Evolutionary conservation across 148 eudicot species (phyloP).

Genomic region (Spergularia bocconei): DNA sequence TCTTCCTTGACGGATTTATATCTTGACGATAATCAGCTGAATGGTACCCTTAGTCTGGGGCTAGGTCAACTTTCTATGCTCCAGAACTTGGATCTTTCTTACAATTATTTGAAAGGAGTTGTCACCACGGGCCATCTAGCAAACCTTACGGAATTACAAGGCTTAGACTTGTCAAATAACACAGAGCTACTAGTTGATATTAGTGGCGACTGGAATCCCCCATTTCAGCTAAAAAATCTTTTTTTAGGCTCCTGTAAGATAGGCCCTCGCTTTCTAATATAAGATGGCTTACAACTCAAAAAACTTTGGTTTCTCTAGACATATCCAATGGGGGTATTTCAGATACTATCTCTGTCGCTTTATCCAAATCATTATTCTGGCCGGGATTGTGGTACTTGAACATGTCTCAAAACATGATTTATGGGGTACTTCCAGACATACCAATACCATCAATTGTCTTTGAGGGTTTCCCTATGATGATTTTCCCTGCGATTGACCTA

Average conservation of each 20-base stretch:
- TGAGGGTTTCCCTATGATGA: no score
- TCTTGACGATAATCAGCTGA: slow-evolving; percentile 13
- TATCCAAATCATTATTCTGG: not conserved
- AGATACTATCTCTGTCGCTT: slow-evolving; percentile 10
- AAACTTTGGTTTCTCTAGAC: not conserved
- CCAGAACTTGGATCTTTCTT: slow-evolving; percentile 5
- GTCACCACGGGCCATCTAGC: slow-evolving; percentile 21
- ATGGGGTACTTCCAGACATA: slow-evolving; percentile 15
- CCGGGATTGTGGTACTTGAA: not conserved
- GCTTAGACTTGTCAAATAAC: slow-evolving; percentile 25
- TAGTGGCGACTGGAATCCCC: slow-evolving; percentile 20
- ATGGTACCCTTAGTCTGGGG: slow-evolving; percentile 19
- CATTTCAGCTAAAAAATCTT: not conserved
- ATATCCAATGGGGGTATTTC: slow-evolving; percentile 14
- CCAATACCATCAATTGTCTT: slow-evolving; percentile 1
- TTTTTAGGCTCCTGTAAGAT: slow-evolving; percentile 8
- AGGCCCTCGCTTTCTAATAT: slow-evolving; percentile 28
- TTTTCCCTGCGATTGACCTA: not conserved
- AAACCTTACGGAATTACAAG: slow-evolving; percentile 21
- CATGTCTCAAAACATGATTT: slow-evolving; percentile 24
- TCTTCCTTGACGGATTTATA: slow-evolving; percentile 11
- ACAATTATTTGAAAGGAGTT: slow-evolving; percentile 27
- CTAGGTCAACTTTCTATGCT: slow-evolving; percentile 28
- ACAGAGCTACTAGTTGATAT: slow-evolving; percentile 12
- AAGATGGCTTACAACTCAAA: slow-evolving; percentile 23